These are phyloP conservation scores for Fennellomyces sp. DNA, from an alignment of 371 early-diverging fungal species.

Conservation along the genomic window DNA sequence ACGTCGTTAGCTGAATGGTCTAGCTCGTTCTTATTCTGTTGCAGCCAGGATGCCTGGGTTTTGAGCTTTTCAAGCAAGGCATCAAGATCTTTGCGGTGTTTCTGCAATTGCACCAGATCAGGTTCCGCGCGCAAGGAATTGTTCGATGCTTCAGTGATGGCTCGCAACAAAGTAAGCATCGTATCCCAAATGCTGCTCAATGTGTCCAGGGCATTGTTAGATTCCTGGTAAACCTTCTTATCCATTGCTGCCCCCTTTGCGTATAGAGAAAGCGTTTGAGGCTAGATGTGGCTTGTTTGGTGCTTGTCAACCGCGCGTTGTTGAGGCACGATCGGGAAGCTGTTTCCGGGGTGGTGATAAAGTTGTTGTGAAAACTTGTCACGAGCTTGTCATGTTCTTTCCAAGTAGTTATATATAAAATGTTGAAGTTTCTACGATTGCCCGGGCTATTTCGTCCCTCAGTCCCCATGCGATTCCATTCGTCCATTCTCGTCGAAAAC, in stretches of 20 bases:
- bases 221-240: slow-evolving; percentile 22
- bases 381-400: not conserved
- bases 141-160: slow-evolving; percentile 33
- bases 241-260: not conserved
- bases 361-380: not conserved
- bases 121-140: slow-evolving; percentile 43
- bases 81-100: slow-evolving; percentile 36
- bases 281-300: not conserved
- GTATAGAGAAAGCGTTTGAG: not conserved
- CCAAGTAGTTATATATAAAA: not conserved
- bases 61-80: slow-evolving; percentile 22
- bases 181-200: slow-evolving; percentile 38
- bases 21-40: slow-evolving; percentile 15
- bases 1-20: not conserved
- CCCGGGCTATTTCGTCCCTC: not conserved
- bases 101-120: slow-evolving; percentile 32
- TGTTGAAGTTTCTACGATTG: not conserved
- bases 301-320: too few species aligned
- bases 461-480: slow-evolving; percentile 17
- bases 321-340: too few species aligned
- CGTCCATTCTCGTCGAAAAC: slow-evolving; percentile 7
- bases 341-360: too few species aligned
- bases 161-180: slow-evolving; percentile 34
- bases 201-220: slow-evolving; percentile 32
- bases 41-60: slow-evolving; percentile 26